Evolutionary conservation across 805 yeast genomes (phyloP).

Genomic region (Komagataella mondaviorum): DNA sequence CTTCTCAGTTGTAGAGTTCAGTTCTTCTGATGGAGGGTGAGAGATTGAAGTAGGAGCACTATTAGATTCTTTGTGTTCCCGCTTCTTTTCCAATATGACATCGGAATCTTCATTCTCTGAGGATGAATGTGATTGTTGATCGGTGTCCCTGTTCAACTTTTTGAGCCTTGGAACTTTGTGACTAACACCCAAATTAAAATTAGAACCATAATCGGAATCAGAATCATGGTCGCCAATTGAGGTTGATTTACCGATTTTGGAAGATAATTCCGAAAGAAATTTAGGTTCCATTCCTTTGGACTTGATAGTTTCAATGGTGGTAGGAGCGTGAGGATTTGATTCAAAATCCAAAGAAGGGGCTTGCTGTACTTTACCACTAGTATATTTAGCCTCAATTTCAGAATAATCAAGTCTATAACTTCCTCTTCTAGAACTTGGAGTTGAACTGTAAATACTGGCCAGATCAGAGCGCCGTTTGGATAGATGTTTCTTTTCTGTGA

Average conservation of each 20-base stretch:
- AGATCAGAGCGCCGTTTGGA: not conserved
- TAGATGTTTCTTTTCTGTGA: constrained; percentile 8
- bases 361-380: constrained; percentile 26
- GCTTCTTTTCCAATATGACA: not conserved
- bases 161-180: not conserved
- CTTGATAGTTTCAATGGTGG: constrained; percentile 6
- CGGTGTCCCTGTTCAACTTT: not conserved
- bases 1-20: not conserved
- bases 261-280: constrained; percentile 38
- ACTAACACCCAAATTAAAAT: not conserved
- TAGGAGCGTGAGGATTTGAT: constrained; percentile 3
- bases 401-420: constrained; percentile 1
- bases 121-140: not conserved
- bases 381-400: constrained; percentile 25
- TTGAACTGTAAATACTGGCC: not conserved
- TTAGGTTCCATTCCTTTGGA: constrained; percentile 21
- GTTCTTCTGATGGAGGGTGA: not conserved
- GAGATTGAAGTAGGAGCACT: not conserved
- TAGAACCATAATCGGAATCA: not conserved
- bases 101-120: constrained; percentile 1
- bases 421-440: constrained; percentile 1
- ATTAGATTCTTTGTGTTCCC: not conserved
- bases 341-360: constrained; percentile 1
- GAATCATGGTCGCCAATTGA: constrained; percentile 13
- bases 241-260: constrained; percentile 30